Evolutionary conservation across 441 rosid species (phyloP).

Genomic region (Isatis lusitanica): DNA sequence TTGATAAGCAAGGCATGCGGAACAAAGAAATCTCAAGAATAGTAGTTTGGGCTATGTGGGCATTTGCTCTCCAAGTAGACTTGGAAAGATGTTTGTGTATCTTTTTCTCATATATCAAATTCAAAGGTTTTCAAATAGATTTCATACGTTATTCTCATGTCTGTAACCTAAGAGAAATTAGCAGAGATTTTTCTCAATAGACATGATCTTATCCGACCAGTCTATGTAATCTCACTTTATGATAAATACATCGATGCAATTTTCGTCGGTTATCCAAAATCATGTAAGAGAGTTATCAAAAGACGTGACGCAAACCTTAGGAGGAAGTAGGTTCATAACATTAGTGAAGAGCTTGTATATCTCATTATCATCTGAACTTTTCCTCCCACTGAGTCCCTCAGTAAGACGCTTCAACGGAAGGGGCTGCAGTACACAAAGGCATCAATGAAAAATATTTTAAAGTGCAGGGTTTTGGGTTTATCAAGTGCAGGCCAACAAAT

Average conservation of each 20-base stretch:
- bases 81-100: background rate
- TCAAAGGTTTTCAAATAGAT: background rate
- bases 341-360: constrained; percentile 74
- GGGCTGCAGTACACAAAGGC: constrained; percentile 57
- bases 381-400: constrained; percentile 65
- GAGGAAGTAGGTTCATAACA: constrained; percentile 64
- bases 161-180: background rate
- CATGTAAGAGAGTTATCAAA: background rate
- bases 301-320: constrained; percentile 51
- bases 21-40: constrained; percentile 2
- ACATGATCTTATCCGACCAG: background rate
- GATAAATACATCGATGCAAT: background rate
- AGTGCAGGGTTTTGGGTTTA: background rate
- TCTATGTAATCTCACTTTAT: background rate
- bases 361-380: constrained; percentile 57
- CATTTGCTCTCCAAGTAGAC: background rate
- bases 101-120: background rate
- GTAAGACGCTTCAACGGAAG: constrained; percentile 73
- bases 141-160: too few relatives aligned
- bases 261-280: background rate
- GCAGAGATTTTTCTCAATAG: background rate
- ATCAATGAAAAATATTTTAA: background rate
- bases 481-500: background rate
- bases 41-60: background rate
- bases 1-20: constrained; percentile 2